Percentiles rank a stretch among this genome's conserved stretches.
Conservation (phyloP, 306 rosid genomes). For the Ammopiptanthus mongolicus region DNA sequence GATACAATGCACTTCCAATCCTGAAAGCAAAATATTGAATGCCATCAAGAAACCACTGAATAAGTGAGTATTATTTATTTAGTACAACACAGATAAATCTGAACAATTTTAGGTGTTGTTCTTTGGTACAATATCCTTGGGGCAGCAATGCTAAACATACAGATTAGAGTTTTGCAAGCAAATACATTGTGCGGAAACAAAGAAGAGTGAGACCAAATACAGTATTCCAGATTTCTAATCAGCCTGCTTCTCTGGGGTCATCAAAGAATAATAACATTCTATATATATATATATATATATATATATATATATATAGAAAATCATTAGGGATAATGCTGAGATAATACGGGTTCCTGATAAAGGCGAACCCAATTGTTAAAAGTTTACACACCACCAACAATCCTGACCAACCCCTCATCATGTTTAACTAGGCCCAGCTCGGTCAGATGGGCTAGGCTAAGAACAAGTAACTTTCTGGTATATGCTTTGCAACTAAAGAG, state of each 20-base stretch:
- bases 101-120: slow-evolving; percentile 2
- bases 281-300: not conserved
- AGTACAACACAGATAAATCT: not conserved
- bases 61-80: not conserved
- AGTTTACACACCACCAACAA: not conserved
- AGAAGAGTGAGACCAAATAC: not conserved
- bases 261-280: not conserved
- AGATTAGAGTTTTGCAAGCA: not conserved
- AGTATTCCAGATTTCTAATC: not conserved
- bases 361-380: not conserved
- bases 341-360: not conserved
- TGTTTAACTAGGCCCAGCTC: not conserved
- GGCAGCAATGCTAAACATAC: not conserved
- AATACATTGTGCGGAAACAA: not conserved
- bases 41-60: slow-evolving; percentile 22
- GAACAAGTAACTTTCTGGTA: not conserved
- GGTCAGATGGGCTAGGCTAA: not conserved
- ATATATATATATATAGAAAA: not conserved
- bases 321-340: not conserved
- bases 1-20: slow-evolving; percentile 94
- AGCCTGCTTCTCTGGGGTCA: not conserved
- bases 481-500: not conserved
- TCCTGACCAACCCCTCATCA: not conserved
- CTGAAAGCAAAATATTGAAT: slow-evolving; percentile 46
- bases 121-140: slow-evolving; percentile 7